phyloP scores from a whole-genome alignment of 1,284 basidiomycete genomes.

The Melanopsichium pennsylvanicum region DNA sequence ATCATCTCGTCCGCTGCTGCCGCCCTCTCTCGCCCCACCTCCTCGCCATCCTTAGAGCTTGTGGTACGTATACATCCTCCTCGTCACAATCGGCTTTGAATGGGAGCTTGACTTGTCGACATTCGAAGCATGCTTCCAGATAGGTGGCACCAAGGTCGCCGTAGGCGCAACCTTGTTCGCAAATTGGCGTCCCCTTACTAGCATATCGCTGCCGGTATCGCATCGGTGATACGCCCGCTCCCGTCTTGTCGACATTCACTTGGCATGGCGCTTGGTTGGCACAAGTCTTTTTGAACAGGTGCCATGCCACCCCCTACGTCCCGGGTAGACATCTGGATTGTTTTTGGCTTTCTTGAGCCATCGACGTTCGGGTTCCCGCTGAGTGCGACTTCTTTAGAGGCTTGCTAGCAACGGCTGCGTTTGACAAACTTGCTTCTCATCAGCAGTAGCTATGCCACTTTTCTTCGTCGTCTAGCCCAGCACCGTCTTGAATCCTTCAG shows the following conservation, averaged over 20 bases:
- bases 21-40: slow-evolving; percentile 15
- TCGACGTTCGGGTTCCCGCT: no score
- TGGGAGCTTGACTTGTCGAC: not conserved
- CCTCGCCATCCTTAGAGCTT: slow-evolving; percentile 31
- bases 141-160: not conserved
- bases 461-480: not conserved
- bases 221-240: no score
- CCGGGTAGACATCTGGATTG: not conserved
- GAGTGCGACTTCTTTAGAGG: no score
- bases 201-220: no score
- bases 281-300: not conserved
- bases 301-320: not conserved
- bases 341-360: not conserved
- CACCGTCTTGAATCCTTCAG: not conserved
- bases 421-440: no score
- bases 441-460: slow-evolving; percentile 1
- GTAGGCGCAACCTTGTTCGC: slow-evolving; percentile 4
- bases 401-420: no score
- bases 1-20: slow-evolving; percentile 28
- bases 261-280: no score
- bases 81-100: not conserved
- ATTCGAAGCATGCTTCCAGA: not conserved
- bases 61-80: slow-evolving; percentile 29
- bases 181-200: no score
- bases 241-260: no score